Evolutionary conservation across 2,329 filamentous ascomycete genomes (phyloP).

Genomic region (Fusarium sp.): DNA sequence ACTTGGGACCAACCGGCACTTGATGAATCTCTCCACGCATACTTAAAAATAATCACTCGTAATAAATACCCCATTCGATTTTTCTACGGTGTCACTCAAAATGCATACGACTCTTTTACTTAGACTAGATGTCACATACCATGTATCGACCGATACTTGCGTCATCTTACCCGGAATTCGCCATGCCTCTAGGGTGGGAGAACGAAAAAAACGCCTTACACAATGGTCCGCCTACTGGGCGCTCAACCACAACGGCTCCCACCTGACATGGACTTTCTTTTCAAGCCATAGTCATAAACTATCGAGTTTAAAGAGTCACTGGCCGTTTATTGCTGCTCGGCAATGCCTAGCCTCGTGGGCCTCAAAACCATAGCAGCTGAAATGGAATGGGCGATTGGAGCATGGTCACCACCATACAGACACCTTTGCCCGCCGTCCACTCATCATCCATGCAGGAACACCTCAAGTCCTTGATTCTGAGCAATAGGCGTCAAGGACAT

Average conservation of each 20-base stretch:
- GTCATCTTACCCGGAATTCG: background rate
- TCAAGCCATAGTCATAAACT: background rate
- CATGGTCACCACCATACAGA: background rate
- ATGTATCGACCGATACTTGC: constrained; percentile 3
- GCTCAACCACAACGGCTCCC: background rate
- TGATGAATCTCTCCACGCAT: background rate
- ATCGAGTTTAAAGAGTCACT: background rate
- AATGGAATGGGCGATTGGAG: background rate
- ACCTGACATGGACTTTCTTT: background rate
- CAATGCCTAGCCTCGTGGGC: background rate
- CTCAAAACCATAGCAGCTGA: background rate
- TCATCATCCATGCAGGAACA: constrained; percentile 24
- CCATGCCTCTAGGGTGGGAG: constrained; percentile 5
- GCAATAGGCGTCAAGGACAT: constrained; percentile 13
- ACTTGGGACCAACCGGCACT: background rate
- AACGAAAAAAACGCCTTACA: constrained; percentile 6
- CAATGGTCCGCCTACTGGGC: background rate
- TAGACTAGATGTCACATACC: background rate
- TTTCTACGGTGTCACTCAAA: background rate
- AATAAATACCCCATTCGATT: background rate
- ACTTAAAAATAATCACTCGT: background rate
- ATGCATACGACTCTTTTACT: background rate
- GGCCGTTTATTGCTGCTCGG: background rate
- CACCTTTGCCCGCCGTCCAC: background rate
- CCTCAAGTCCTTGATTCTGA: constrained; percentile 4